phyloP scores from a whole-genome alignment of 1,284 basidiomycete genomes.

The Polyporus tsugae region DNA sequence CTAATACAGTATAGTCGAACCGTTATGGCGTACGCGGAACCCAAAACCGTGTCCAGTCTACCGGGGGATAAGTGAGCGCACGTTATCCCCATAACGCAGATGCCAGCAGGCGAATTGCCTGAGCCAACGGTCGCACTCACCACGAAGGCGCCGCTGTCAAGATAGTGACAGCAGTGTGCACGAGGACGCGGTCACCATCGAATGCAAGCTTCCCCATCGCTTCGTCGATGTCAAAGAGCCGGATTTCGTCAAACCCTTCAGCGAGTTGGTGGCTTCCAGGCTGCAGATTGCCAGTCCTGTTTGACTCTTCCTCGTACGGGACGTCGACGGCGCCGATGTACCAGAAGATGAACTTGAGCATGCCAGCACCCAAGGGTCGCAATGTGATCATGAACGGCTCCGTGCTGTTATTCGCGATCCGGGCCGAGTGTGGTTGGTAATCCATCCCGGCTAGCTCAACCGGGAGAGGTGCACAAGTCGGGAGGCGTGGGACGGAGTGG shows the following conservation, averaged over 20 bases:
- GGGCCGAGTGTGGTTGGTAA: conserved; percentile 42
- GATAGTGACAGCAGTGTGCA: conserved; percentile 24
- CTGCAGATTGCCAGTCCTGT: background rate
- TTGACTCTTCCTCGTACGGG: conserved; percentile 15
- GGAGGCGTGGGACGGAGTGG: conserved; percentile 39
- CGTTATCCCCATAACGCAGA: background rate
- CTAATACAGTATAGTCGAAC: background rate
- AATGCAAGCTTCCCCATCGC: conserved; percentile 47
- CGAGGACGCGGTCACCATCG: conserved; percentile 46
- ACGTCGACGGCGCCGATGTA: conserved; percentile 46
- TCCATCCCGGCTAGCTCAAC: conserved; percentile 26
- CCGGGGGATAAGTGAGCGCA: background rate
- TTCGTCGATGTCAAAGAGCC: conserved; percentile 48
- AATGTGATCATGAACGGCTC: conserved; percentile 50
- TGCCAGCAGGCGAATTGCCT: background rate
- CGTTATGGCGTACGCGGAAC: background rate
- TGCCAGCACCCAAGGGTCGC: conserved; percentile 41
- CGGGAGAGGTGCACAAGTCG: conserved; percentile 50
- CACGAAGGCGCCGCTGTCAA: conserved; percentile 5
- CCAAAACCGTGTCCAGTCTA: background rate
- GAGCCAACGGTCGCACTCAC: background rate
- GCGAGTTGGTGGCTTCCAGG: conserved; percentile 51
- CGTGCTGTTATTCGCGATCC: conserved; percentile 36
- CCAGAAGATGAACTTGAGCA: conserved; percentile 56
- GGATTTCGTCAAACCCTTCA: conserved; percentile 48